Conservation (phyloP, 208 protist species). For the Trypanosoma boissoni region DNA sequence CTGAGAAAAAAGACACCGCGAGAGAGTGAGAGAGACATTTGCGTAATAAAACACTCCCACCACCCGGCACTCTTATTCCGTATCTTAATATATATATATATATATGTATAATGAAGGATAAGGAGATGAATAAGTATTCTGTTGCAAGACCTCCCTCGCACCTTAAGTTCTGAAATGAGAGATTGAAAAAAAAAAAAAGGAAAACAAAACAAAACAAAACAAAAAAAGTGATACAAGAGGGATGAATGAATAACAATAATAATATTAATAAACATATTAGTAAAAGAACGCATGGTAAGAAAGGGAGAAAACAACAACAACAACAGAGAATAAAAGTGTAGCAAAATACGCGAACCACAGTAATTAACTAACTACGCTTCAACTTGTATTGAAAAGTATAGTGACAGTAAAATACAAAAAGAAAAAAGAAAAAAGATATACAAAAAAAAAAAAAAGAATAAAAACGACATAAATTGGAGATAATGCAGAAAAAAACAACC, state of each 20-base stretch:
- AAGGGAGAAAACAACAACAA: no score
- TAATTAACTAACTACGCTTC: no score
- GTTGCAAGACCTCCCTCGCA: neutral
- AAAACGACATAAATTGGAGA: neutral
- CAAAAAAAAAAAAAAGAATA: neutral
- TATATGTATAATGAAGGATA: neutral
- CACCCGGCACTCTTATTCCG: no score
- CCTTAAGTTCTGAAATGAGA: no score
- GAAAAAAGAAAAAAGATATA: neutral
- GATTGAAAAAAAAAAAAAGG: neutral
- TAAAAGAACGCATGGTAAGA: neutral
- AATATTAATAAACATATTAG: conserved; percentile 5
- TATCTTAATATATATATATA: no score
- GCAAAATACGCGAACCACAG: no score
- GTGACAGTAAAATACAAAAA: no score
- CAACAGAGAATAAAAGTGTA: no score
- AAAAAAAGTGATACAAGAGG: neutral
- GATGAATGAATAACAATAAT: neutral
- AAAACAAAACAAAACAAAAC: conserved; percentile 5
- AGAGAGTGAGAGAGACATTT: neutral
- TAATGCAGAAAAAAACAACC: neutral
- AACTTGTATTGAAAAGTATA: no score
- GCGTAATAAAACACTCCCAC: no score
- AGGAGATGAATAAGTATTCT: neutral
- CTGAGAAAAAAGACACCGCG: conserved; percentile 8